Evolutionary conservation across 257 asterid species (phyloP).

Genomic region (Pogostemon cablin): DNA sequence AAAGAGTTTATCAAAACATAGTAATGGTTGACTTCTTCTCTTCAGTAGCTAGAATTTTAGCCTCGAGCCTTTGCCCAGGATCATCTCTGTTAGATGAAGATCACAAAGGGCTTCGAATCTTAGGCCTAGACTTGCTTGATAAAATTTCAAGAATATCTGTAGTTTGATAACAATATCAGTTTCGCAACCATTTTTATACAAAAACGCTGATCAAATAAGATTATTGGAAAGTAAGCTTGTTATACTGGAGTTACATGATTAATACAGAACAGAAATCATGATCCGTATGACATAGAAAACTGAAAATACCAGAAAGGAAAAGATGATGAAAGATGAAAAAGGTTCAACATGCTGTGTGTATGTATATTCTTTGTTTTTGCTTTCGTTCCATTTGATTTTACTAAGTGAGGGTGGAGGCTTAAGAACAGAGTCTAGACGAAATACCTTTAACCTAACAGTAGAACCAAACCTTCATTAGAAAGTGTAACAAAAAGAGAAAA

Average conservation of each 20-base stretch:
- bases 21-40: conserved; percentile 62
- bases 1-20: too few species aligned
- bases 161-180: conserved; percentile 21
- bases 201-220: background rate
- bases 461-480: conserved; percentile 32
- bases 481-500: background rate
- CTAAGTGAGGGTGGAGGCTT: background rate
- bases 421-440: conserved; percentile 23
- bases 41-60: conserved; percentile 96
- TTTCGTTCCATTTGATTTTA: background rate
- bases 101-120: conserved; percentile 81
- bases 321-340: background rate
- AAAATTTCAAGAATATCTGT: conserved; percentile 84
- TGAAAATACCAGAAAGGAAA: background rate
- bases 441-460: conserved; percentile 46
- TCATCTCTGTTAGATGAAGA: conserved; percentile 70
- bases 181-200: background rate
- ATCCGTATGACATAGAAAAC: background rate
- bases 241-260: background rate
- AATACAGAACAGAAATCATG: background rate
- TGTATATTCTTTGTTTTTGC: background rate
- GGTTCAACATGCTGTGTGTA: background rate
- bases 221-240: background rate
- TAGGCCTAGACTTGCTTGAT: conserved; percentile 89
- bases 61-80: conserved; percentile 93